phyloP scores from a whole-genome alignment of 1,284 basidiomycete genomes.

The Heterobasidion occidentale region DNA sequence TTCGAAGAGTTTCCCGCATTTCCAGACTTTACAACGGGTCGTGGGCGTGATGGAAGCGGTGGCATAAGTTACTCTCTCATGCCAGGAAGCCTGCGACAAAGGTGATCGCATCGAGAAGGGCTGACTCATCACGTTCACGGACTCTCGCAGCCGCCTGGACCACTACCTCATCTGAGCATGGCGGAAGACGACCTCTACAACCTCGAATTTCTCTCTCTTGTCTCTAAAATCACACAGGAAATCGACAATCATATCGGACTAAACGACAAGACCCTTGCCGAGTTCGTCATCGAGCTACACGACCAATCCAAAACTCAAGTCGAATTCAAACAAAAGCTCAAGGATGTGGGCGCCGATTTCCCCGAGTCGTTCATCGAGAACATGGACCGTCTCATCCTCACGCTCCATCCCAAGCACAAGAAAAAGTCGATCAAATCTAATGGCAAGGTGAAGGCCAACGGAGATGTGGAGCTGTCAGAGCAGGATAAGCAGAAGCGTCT shows the following conservation, averaged over 20 bases:
- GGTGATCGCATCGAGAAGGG: no score
- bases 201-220: conserved; percentile 85
- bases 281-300: conserved; percentile 93
- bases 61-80: no score
- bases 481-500: conserved; percentile 74
- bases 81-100: no score
- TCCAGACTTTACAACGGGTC: conserved; percentile 63
- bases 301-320: conserved; percentile 70
- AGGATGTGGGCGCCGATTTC: conserved; percentile 80
- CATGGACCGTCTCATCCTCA: conserved; percentile 90
- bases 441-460: conserved; percentile 25
- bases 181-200: conserved; percentile 76
- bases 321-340: conserved; percentile 80
- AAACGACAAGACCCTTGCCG: conserved; percentile 89
- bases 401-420: conserved; percentile 95
- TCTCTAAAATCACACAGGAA: conserved; percentile 86
- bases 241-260: conserved; percentile 80
- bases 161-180: conserved; percentile 29
- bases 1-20: conserved; percentile 72
- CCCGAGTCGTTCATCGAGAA: conserved; percentile 87
- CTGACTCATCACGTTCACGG: no score
- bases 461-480: conserved; percentile 40
- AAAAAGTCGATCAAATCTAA: conserved; percentile 48
- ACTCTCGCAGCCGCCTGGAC: no score
- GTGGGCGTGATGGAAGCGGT: no score